Conservation (phyloP, 78 protist genomes). For the Mantamonas sphyraenae region DNA sequence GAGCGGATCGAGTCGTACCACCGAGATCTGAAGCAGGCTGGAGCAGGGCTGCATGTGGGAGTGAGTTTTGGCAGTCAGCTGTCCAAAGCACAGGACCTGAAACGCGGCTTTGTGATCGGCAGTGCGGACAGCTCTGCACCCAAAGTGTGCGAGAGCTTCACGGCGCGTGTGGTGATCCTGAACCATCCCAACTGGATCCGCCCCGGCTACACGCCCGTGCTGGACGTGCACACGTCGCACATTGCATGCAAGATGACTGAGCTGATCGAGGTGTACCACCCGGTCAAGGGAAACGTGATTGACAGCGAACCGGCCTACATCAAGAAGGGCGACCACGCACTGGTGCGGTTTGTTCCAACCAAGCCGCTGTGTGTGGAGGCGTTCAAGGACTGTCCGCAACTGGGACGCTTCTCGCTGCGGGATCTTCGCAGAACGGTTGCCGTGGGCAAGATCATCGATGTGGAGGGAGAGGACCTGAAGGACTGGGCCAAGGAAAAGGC, state of each 20-base stretch:
- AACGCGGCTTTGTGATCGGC: too few relatives aligned
- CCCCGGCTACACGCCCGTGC: slow-evolving; percentile 13
- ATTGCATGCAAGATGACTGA: background rate
- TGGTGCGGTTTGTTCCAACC: slow-evolving; percentile 11
- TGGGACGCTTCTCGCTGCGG: slow-evolving; percentile 5
- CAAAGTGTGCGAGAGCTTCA: background rate
- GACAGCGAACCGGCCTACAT: background rate
- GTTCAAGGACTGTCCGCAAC: slow-evolving; percentile 3
- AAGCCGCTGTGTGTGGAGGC: slow-evolving; percentile 17
- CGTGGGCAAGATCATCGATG: too few relatives aligned
- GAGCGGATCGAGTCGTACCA: background rate
- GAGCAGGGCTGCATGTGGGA: background rate
- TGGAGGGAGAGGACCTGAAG: too few relatives aligned
- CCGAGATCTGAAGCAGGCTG: background rate
- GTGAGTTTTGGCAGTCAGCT: background rate
- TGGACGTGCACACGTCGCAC: slow-evolving; percentile 11
- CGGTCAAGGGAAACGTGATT: background rate
- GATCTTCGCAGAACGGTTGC: slow-evolving; percentile 5
- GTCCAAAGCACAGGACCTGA: background rate
- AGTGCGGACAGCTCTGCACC: background rate
- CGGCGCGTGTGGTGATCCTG: slow-evolving; percentile 3
- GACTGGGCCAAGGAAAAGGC: too few relatives aligned
- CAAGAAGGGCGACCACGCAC: slow-evolving; percentile 4
- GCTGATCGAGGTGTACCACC: background rate
- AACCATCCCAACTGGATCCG: slow-evolving; percentile 3